These are phyloP conservation scores for Emericellopsis atlantica DNA, from an alignment of 2,329 filamentous ascomycete genomes.

Conservation along the genomic window DNA sequence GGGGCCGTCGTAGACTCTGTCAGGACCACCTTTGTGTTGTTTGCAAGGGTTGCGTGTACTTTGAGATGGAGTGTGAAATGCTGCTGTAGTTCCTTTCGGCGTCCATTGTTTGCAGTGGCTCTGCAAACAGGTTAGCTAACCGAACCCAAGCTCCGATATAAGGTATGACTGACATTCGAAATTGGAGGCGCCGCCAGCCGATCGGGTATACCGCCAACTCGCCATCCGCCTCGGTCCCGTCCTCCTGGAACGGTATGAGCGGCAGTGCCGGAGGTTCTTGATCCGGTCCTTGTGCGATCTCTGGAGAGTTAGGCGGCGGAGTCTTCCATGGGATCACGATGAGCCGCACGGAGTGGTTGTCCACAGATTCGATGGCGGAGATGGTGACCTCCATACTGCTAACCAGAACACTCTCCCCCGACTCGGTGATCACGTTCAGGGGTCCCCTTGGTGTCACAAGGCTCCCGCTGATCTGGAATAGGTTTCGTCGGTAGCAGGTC, in stretches of 20 bases:
- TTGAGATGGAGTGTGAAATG: constrained; percentile 88
- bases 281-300: constrained; percentile 52
- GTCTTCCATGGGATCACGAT: constrained; percentile 99
- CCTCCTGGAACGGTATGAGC: constrained; percentile 54
- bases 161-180: constrained; percentile 51
- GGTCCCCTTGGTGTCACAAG: constrained; percentile 69
- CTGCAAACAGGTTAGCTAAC: constrained; percentile 24
- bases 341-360: constrained; percentile 81
- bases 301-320: constrained; percentile 65
- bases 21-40: constrained; percentile 69
- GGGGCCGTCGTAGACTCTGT: constrained; percentile 79
- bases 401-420: constrained; percentile 74
- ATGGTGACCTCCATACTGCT: constrained; percentile 75
- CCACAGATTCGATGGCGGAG: constrained; percentile 87
- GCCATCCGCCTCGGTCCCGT: constrained; percentile 48
- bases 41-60: constrained; percentile 70
- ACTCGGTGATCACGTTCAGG: constrained; percentile 70
- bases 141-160: constrained; percentile 4
- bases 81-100: constrained; percentile 88
- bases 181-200: constrained; percentile 87
- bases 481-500: constrained; percentile 89
- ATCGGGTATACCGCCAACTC: constrained; percentile 88
- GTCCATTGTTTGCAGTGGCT: constrained; percentile 91
- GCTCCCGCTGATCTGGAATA: constrained; percentile 91
- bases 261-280: constrained; percentile 80